phyloP scores from a whole-genome alignment of 129 eudicot genomes.

The Pseudognaphalium luteoalbum region DNA sequence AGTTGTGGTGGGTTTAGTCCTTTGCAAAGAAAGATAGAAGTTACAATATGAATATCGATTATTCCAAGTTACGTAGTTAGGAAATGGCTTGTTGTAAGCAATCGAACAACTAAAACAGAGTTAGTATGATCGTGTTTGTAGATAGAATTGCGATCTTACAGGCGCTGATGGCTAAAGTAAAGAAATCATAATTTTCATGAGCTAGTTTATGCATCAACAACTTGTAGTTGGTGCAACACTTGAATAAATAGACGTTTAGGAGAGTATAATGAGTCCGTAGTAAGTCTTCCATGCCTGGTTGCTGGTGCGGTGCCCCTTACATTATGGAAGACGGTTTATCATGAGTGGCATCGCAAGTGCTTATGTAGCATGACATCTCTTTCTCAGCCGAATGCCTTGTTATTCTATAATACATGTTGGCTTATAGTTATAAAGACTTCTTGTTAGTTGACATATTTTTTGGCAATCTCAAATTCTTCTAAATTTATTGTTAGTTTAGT shows the following conservation, averaged over 20 bases:
- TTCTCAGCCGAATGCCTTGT: no score
- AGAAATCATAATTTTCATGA: background rate
- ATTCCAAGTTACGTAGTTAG: no score
- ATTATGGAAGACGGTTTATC: background rate
- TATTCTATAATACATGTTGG: background rate
- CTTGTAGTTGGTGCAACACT: constrained; percentile 6
- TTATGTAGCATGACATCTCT: no score
- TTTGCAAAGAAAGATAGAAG: no score
- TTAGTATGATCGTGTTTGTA: no score
- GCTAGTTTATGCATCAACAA: background rate
- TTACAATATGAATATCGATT: no score
- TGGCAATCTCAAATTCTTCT: background rate
- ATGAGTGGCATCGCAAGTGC: no score
- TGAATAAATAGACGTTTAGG: background rate
- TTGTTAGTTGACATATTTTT: background rate
- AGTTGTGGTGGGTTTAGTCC: no score
- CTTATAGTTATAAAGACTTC: background rate
- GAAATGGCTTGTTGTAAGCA: no score
- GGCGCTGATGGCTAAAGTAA: background rate
- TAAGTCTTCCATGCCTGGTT: background rate
- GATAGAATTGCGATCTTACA: no score
- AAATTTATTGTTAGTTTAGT: background rate
- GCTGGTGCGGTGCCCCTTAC: background rate
- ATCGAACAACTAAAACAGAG: no score
- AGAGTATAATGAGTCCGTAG: background rate